Evolutionary conservation across 768 basidiomycete species (phyloP), one percentile per base, ranked within the genome.

Genomic region (Pulveroboletus sp.): DNA sequence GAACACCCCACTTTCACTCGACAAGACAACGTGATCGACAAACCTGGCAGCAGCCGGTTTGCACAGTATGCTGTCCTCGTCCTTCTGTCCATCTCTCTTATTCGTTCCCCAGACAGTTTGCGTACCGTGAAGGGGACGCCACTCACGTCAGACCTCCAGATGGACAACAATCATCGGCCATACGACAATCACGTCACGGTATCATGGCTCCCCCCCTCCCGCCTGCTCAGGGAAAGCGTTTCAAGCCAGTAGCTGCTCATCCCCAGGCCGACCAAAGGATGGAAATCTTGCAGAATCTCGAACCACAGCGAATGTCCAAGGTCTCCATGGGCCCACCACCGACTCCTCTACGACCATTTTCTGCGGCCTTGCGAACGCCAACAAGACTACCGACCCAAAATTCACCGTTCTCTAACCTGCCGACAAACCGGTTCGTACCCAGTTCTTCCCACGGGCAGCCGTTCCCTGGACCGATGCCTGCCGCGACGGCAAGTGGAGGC

Each of bases 31-130:
- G 41, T 46, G 5, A 31, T 27, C 13, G 70, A 74, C 37, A 72
- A 75, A 50, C 80, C 82, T 19, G 71, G 73, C 22, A 77, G 78
- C 16, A 76, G 75, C 58, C 71, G 73, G 41, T 77, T 82, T 56
- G 59, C 65, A 36, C 69, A 80, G 82, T 82, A 68, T 46, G 69
- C 59, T 35, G 43, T 42, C 24, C 37, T 45, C 6, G 22, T 46
- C 19, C 36, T 39, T 17, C 34, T 59, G 62, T 39, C 16, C 43
- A 26, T 32, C 46, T 31, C 30, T 47, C 54, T 54, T 19, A 50
- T 42, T 23, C n/a, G n/a, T 37, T 45, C 22, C 45, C 56, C 44
- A 90, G 88, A 51, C 79, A 85, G 65, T 90, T 81, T 62, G 78
- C 80, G n/a, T 89, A 85, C 63, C 69, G 64, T 5, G 76, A 77